A percentile compares a stretch with the other conserved stretches of the same genome.
phyloP scores from a whole-genome alignment of 805 yeast genomes.

The Monosporozyma servazzii region DNA sequence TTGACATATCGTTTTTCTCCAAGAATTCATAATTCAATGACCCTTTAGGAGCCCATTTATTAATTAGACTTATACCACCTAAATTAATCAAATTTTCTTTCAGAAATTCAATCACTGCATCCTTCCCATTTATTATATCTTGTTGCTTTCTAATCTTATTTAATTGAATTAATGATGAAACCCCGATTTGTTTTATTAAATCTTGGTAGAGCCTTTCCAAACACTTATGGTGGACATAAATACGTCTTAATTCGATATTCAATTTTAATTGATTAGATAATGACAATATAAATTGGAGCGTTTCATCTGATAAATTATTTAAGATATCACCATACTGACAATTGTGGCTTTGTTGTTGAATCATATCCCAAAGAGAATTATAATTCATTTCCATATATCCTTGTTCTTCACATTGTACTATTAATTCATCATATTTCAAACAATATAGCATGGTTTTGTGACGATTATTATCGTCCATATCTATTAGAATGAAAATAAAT shows the following conservation, averaged over 20 bases:
- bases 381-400: slow-evolving; percentile 7
- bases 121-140: slow-evolving; percentile 22
- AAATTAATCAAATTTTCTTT: slow-evolving; percentile 22
- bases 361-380: background rate
- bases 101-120: slow-evolving; percentile 25
- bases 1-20: background rate
- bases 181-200: background rate
- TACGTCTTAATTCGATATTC: background rate
- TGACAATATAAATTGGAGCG: background rate
- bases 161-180: background rate
- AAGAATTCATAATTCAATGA: slow-evolving; percentile 22
- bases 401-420: slow-evolving; percentile 11
- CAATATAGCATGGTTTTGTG: background rate
- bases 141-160: slow-evolving; percentile 7
- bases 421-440: background rate
- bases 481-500: background rate
- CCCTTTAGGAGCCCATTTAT: slow-evolving; percentile 29
- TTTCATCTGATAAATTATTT: background rate
- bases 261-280: background rate
- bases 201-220: background rate
- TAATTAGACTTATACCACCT: slow-evolving; percentile 16
- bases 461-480: background rate
- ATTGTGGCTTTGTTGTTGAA: background rate
- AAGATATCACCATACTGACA: background rate
- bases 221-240: background rate